A percentile compares a stretch with the other conserved stretches of the same genome.
These are phyloP conservation scores for Sporothrix luriei DNA, from an alignment of 2,329 filamentous ascomycete genomes.

Conservation along the genomic window DNA sequence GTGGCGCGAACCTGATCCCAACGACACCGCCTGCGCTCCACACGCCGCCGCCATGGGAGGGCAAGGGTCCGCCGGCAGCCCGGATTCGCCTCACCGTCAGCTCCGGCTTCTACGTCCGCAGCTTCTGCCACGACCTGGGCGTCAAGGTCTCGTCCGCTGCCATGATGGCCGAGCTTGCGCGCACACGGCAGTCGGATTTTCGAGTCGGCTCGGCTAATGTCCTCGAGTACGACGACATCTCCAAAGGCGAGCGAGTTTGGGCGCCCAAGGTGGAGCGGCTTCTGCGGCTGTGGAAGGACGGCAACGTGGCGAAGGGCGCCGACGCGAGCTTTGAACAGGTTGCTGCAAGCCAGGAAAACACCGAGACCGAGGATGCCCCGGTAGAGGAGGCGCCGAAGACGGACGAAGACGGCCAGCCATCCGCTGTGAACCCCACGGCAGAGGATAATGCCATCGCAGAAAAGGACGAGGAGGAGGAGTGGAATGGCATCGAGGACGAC, in stretches of 20 bases:
- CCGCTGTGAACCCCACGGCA: background rate
- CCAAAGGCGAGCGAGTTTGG: conserved; percentile 78
- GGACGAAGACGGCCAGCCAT: background rate
- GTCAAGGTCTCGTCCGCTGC: conserved; percentile 77
- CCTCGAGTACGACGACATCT: conserved; percentile 75
- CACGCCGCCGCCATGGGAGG: conserved; percentile 60
- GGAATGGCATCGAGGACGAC: conserved; percentile 22
- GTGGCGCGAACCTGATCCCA: conserved; percentile 59
- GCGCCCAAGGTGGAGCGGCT: conserved; percentile 68
- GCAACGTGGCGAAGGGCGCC: conserved; percentile 28
- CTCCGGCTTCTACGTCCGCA: conserved; percentile 95
- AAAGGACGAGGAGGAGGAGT: conserved; percentile 1
- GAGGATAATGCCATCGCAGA: background rate
- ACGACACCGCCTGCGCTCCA: conserved; percentile 48
- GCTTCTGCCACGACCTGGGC: conserved; percentile 88
- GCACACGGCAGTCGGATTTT: conserved; percentile 81
- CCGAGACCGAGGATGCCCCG: background rate
- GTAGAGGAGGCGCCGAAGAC: background rate
- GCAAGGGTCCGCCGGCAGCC: conserved; percentile 71
- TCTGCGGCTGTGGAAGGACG: conserved; percentile 46
- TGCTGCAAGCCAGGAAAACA: background rate
- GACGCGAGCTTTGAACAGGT: conserved; percentile 9
- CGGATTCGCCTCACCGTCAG: conserved; percentile 89
- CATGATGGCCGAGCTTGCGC: conserved; percentile 81
- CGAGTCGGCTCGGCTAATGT: conserved; percentile 69